A percentile compares a stretch with the other conserved stretches of the same genome.
Evolutionary conservation across 192 early-diverging fungal genomes (phyloP).

Genomic region (Linderina pennispora): DNA sequence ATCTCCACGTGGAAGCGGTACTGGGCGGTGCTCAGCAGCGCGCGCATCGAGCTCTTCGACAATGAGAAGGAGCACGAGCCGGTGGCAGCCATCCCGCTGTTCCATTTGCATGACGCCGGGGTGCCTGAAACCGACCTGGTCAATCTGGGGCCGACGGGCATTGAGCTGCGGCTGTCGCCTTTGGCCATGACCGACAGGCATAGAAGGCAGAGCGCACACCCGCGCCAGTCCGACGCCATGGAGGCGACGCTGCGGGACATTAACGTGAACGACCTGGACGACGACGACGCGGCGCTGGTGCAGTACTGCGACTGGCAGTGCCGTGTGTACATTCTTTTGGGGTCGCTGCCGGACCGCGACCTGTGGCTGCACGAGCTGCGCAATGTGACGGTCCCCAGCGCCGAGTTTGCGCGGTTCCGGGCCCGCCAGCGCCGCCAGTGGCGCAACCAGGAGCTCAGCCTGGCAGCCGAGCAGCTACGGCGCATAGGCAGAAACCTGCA

Average conservation of each 20-base stretch:
- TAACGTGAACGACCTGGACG: conserved; percentile 3
- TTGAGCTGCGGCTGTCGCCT: conserved; percentile 41
- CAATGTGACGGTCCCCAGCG: conserved; percentile 27
- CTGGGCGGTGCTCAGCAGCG: conserved; percentile 40
- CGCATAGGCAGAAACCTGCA: conserved; percentile 24
- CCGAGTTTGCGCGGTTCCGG: conserved; percentile 35
- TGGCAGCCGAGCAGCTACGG: conserved; percentile 23
- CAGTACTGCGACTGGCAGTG: conserved; percentile 44
- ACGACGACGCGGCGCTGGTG: conserved; percentile 23
- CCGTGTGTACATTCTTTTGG: conserved; percentile 44
- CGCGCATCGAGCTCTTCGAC: conserved; percentile 37
- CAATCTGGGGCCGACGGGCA: conserved; percentile 38
- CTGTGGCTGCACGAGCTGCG: conserved; percentile 35
- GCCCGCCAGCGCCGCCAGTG: conserved; percentile 20
- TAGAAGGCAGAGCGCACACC: conserved; percentile 41
- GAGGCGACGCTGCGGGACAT: not conserved
- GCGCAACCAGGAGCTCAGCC: conserved; percentile 18
- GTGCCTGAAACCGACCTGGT: conserved; percentile 37
- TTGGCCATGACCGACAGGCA: conserved; percentile 49
- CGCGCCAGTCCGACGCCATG: conserved; percentile 10
- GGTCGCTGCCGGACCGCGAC: conserved; percentile 31
- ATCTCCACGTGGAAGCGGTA: conserved; percentile 47
- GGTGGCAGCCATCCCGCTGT: conserved; percentile 31
- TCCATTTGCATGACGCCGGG: conserved; percentile 33
- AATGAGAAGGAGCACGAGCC: conserved; percentile 24